phyloP scores from a whole-genome alignment of 495 filamentous ascomycete genomes.

The Tuber borchii region DNA sequence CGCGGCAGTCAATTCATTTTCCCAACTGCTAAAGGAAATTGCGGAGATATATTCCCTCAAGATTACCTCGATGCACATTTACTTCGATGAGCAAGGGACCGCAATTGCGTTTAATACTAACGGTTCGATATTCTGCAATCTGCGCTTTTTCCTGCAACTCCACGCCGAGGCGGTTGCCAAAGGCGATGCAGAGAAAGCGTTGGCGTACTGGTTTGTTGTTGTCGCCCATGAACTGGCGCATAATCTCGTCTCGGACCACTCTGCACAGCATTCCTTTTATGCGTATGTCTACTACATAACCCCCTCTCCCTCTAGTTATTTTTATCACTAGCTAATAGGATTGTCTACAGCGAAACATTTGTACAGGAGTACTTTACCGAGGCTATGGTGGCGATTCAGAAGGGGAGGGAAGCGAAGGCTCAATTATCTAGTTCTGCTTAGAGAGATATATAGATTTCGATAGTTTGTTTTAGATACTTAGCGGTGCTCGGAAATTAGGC shows the following conservation, averaged over 20 bases:
- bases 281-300: conserved; percentile 51
- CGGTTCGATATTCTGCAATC: conserved; percentile 88
- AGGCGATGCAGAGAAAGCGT: conserved; percentile 49
- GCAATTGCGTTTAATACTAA: conserved; percentile 89
- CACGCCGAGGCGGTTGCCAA: conserved; percentile 51
- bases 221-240: conserved; percentile 91
- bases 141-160: conserved; percentile 74
- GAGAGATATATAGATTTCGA: background rate
- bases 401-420: background rate
- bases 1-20: conserved; percentile 63
- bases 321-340: background rate
- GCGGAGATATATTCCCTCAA: conserved; percentile 63
- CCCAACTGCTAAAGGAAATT: conserved; percentile 61
- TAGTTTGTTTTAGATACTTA: background rate
- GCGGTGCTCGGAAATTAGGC: background rate
- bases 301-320: no score
- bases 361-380: conserved; percentile 38
- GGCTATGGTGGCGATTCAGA: conserved; percentile 19
- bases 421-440: conserved; percentile 2
- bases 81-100: conserved; percentile 67
- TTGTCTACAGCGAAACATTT: conserved; percentile 31
- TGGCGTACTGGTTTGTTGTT: conserved; percentile 86
- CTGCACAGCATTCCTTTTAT: conserved; percentile 76
- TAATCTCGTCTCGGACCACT: conserved; percentile 77
- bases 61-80: conserved; percentile 64